Evolutionary conservation across 306 rosid species (phyloP).

Genomic region (Datisca glomerata): DNA sequence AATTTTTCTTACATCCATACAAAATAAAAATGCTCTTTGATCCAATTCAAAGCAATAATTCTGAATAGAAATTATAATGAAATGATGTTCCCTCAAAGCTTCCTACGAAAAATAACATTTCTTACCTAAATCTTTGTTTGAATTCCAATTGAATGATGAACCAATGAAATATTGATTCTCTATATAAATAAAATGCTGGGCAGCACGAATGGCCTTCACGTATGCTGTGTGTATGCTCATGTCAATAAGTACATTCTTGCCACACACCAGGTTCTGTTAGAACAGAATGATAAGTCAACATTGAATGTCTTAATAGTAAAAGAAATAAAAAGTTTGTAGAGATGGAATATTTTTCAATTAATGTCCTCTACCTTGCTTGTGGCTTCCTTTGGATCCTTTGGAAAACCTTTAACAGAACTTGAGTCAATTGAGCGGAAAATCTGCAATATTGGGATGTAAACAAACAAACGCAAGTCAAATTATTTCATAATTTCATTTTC

Average conservation of each 20-base stretch:
- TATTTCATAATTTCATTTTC: too few relatives aligned
- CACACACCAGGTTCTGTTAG: conserved; percentile 76
- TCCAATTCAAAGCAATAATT: too few relatives aligned
- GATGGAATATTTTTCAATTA: conserved; percentile 14
- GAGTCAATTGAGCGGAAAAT: conserved; percentile 95
- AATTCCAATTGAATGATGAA: conserved; percentile 79
- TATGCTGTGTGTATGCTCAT: conserved; percentile 98
- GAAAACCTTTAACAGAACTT: conserved; percentile 73
- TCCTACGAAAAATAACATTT: conserved; percentile 4
- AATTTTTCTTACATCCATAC: too few relatives aligned
- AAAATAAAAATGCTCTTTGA: too few relatives aligned
- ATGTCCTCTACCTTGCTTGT: conserved; percentile 39
- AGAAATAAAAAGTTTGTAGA: conserved; percentile 2
- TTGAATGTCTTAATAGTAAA: conserved; percentile 10
- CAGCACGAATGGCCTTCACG: conserved; percentile 90
- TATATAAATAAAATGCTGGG: conserved; percentile 86
- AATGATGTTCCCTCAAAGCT: too few relatives aligned
- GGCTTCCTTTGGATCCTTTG: conserved; percentile 77
- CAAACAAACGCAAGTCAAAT: conserved; percentile 7
- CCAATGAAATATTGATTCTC: conserved; percentile 97
- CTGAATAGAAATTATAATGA: too few relatives aligned
- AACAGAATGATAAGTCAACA: conserved; percentile 17
- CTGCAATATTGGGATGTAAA: conserved; percentile 34
- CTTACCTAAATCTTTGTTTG: conserved; percentile 68
- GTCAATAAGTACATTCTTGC: conserved; percentile 93